phyloP scores from a whole-genome alignment of 345 rosid genomes.

The Orychophragmus violaceus region DNA sequence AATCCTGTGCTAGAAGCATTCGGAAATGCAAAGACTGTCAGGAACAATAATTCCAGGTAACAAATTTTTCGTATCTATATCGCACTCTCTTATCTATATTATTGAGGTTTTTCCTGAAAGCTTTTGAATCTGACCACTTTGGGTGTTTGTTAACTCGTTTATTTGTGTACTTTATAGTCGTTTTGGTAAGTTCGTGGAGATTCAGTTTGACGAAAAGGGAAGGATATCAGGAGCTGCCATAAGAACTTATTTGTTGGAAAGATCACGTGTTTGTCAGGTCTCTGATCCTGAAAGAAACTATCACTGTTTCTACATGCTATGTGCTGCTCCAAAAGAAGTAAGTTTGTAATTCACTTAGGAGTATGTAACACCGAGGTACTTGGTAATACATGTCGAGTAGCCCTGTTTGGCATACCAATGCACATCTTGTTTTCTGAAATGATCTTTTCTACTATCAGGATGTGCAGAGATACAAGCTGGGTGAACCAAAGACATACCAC shows the following conservation, averaged over 20 bases:
- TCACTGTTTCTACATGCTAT: slow-evolving; percentile 99
- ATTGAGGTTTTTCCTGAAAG: background rate
- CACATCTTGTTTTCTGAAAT: background rate
- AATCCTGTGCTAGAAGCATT: slow-evolving; percentile 99
- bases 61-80: background rate
- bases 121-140: background rate
- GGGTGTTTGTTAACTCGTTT: background rate
- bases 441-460: slow-evolving; percentile 44
- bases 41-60: slow-evolving; percentile 97
- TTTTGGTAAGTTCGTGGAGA: slow-evolving; percentile 99
- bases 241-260: slow-evolving; percentile 92
- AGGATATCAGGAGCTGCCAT: slow-evolving; percentile 99
- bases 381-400: background rate
- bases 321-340: slow-evolving; percentile 96
- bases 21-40: slow-evolving; percentile 98
- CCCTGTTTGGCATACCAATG: background rate
- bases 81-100: background rate
- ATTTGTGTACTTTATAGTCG: slow-evolving; percentile 56
- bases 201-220: slow-evolving; percentile 88
- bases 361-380: background rate
- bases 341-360: slow-evolving; percentile 20
- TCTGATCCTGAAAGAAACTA: slow-evolving; percentile 99
- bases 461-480: slow-evolving; percentile 62
- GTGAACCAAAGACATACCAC: slow-evolving; percentile 74
- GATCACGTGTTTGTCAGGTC: slow-evolving; percentile 99